A percentile compares a stretch with the other conserved stretches of the same genome.
These are phyloP conservation scores for Balamuthia mandrillaris DNA, from an alignment of 208 protist species.

Conservation along the genomic window DNA sequence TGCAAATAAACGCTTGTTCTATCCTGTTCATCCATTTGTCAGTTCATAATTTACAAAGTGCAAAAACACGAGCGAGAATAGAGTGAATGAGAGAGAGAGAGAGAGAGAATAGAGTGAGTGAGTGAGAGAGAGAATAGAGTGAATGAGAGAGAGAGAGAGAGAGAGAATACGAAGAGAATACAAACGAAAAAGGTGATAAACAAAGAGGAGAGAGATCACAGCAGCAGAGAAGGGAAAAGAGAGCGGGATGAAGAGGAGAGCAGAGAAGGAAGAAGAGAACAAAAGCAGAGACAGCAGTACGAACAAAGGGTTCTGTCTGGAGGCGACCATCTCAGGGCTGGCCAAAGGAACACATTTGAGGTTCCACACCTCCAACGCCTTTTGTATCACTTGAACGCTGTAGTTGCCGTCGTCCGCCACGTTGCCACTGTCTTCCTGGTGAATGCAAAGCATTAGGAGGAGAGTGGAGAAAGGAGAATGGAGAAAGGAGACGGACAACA, in stretches of 20 bases:
- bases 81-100: neutral
- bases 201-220: too few species aligned
- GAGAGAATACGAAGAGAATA: too few species aligned
- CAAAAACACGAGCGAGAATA: neutral
- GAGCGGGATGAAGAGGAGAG: neutral
- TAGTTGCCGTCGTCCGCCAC: conserved; percentile 40
- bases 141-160: too few species aligned
- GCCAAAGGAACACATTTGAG: neutral
- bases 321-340: conserved; percentile 15
- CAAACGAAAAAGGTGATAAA: too few species aligned
- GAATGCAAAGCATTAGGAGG: neutral
- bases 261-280: neutral
- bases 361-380: conserved; percentile 42
- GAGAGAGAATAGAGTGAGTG: neutral
- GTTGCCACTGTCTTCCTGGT: conserved; percentile 28
- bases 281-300: neutral
- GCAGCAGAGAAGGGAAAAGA: too few species aligned
- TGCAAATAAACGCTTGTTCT: conserved; percentile 38
- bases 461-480: neutral
- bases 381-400: conserved; percentile 25
- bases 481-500: neutral
- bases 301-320: conserved; percentile 34
- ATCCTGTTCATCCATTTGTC: neutral
- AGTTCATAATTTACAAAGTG: neutral
- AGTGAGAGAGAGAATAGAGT: too few species aligned